Evolutionary conservation across 371 early-diverging fungal genomes (phyloP).

Genomic region (Zopfochytrium polystomum): DNA sequence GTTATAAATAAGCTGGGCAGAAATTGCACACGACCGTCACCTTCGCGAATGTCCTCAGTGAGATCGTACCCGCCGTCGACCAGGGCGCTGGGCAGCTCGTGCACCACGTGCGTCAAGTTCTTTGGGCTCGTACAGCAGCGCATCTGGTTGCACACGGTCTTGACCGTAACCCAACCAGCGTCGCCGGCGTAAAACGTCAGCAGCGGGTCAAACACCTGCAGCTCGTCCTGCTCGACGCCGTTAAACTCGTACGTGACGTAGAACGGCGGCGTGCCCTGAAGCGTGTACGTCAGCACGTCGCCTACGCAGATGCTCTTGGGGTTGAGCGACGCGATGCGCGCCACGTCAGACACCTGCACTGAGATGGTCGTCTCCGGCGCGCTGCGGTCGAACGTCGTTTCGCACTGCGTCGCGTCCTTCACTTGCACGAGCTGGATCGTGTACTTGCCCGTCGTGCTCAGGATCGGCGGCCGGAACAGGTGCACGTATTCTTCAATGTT

Average conservation of each 20-base stretch:
- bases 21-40: conserved; percentile 19
- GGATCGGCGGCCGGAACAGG: conserved; percentile 26
- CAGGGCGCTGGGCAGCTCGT: conserved; percentile 40
- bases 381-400: conserved; percentile 18
- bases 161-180: conserved; percentile 34
- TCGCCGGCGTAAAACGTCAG: conserved; percentile 39
- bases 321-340: conserved; percentile 35
- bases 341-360: conserved; percentile 44
- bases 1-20: background rate
- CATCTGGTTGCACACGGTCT: conserved; percentile 38
- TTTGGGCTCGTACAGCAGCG: conserved; percentile 34
- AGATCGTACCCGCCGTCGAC: conserved; percentile 46
- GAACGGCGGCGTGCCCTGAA: conserved; percentile 51
- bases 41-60: conserved; percentile 49
- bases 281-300: conserved; percentile 41
- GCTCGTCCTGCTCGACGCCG: conserved; percentile 21
- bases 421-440: conserved; percentile 31
- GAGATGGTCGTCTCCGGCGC: conserved; percentile 17
- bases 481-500: conserved; percentile 18
- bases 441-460: conserved; percentile 37
- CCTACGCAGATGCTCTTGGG: conserved; percentile 39
- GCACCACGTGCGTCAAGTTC: conserved; percentile 24
- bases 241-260: conserved; percentile 40
- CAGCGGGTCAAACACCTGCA: conserved; percentile 38
- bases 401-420: conserved; percentile 40